A percentile compares a stretch with the other conserved stretches of the same genome.
phyloP scores from a whole-genome alignment of 2,329 filamentous ascomycete genomes.

The Calonectria multiphialidica region DNA sequence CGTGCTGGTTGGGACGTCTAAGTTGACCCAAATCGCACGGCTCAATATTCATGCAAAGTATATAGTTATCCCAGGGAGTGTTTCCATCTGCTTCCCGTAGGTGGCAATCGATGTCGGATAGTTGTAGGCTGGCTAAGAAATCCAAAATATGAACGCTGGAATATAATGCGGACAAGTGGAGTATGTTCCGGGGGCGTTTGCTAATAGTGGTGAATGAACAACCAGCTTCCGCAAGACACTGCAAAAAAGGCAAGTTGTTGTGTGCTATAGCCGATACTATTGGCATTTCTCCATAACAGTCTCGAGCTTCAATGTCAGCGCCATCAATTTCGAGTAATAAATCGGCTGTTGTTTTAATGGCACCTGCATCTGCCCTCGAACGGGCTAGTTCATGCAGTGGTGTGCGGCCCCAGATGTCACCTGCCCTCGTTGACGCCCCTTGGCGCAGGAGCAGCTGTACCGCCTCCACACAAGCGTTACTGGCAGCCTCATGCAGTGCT shows the following conservation, averaged over 20 bases:
- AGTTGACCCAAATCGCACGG: accelerated
- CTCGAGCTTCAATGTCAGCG: too few relatives aligned
- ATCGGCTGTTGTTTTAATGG: too few relatives aligned
- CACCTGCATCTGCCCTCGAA: not conserved
- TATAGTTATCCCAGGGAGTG: not conserved
- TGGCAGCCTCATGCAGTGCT: not conserved
- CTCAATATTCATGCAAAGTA: not conserved
- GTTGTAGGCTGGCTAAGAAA: not conserved
- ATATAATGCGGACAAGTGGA: not conserved
- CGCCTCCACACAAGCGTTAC: not conserved
- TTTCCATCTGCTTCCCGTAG: not conserved
- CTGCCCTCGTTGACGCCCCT: too few relatives aligned
- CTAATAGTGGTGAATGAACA: not conserved
- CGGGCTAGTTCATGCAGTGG: not conserved
- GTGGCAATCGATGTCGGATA: not conserved
- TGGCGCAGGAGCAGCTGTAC: not conserved
- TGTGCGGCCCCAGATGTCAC: not conserved
- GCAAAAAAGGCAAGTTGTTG: not conserved
- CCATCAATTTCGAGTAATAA: not conserved
- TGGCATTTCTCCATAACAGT: too few relatives aligned
- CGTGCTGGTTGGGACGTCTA: not conserved
- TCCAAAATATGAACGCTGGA: not conserved
- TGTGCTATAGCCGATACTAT: too few relatives aligned
- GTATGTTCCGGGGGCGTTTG: not conserved
- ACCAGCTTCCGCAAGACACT: not conserved